Base-by-base conservation (phyloP, 768 basidiomycete genomes). In the Porpolomopsis calyptriformis region DNA sequence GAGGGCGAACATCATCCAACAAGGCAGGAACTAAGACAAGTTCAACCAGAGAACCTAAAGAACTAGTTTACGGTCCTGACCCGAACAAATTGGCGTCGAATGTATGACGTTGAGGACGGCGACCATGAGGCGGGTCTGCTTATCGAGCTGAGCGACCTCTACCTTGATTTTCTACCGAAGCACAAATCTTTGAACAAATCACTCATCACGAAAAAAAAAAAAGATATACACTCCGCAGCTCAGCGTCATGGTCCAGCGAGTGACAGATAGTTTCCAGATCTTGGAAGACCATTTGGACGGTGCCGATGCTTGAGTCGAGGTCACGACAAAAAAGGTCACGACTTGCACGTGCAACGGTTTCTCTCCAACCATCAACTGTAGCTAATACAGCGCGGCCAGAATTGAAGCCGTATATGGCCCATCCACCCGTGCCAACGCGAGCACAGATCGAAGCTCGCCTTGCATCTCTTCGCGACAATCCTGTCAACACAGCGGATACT, bases 101-200 rank as follows among this genome's bases (percentile, higher is more conserved):
- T 90, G 87, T 10, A 89, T 77, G 53, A 77, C 83, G 66, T 84
- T 87, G 45, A 90, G 67, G 34, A 78, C 58, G n/a, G 83, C 84
- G n/a, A 74, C 68, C 69, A 87, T 79, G 2, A 70, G 70, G 14
- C 87, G 74, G 5, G 77, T 70, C 57, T 80, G 82, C 63, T 82
- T 87, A 61, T 89, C 86, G 2, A 89, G 67, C 55, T 80, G 76
- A 20, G 70, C 71, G 31, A 83, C 80, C 60, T 83, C 77, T 23
- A 85, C 84, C 55, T 76, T 83, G 63, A 90, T 82, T 80, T 78
- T 85, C 87, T 90, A 60, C 22, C 42, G 23, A 45, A 40, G 40
- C 20, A 7, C 14, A 18, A 47, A 35, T 18, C 33, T 46, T 22
- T 23, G 35, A 23, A 34, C 27, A 14, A 39, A n/a, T 11, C 26